A percentile compares a stretch with the other conserved stretches of the same genome.
Conservation (phyloP, 108 stramenopile species). For the Fistulifera pelliculosa region DNA sequence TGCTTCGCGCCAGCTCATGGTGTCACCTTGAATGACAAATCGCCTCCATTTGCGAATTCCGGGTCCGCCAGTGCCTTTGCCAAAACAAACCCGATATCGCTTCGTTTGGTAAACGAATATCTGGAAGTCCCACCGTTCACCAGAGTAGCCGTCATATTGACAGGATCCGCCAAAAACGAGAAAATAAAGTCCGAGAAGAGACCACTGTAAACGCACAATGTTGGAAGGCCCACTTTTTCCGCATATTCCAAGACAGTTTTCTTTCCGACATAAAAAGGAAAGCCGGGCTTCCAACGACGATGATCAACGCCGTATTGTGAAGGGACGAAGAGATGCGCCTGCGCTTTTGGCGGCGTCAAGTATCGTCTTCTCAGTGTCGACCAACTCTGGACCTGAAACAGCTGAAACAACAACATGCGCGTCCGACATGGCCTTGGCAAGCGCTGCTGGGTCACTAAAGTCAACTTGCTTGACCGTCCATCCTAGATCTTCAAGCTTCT, state of each 20-base stretch:
- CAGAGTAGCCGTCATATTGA: conserved; percentile 1
- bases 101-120: conserved; percentile 10
- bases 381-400: conserved; percentile 11
- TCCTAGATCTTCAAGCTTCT: conserved; percentile 10
- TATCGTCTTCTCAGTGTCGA: conserved; percentile 4
- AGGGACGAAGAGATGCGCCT: conserved; percentile 16
- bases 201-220: conserved; percentile 14
- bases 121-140: conserved; percentile 7
- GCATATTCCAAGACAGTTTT: conserved; percentile 10
- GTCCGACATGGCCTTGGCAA: not conserved
- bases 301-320: conserved; percentile 22
- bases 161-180: conserved; percentile 8
- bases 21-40: conserved; percentile 13
- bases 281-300: conserved; percentile 10
- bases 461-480: conserved; percentile 14
- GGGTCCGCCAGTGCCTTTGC: conserved; percentile 20
- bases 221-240: conserved; percentile 10
- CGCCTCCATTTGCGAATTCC: conserved; percentile 6
- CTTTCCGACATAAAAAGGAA: conserved; percentile 15
- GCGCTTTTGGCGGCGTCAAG: conserved; percentile 11
- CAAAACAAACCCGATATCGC: conserved; percentile 18
- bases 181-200: conserved; percentile 16
- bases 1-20: conserved; percentile 13
- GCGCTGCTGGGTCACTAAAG: not conserved
- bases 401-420: conserved; percentile 17